phyloP scores from a whole-genome alignment of 2,329 filamentous ascomycete species.

The Diplodia scrobiculata region DNA sequence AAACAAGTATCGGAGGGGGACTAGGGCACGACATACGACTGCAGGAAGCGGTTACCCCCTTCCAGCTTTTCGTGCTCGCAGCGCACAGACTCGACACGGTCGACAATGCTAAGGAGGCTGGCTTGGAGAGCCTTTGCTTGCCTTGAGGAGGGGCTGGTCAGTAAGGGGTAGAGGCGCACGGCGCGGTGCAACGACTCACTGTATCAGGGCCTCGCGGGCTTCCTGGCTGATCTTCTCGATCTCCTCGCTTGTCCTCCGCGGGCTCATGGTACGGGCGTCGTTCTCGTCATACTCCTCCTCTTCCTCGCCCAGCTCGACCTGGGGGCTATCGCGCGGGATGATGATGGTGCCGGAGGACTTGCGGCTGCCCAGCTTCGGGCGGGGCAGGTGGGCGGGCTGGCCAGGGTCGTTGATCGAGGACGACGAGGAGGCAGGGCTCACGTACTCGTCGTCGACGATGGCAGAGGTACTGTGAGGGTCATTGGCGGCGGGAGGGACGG shows the following conservation, averaged over 20 bases:
- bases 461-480: conserved; percentile 27
- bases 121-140: conserved; percentile 88
- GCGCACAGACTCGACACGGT: conserved; percentile 91
- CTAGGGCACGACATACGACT: conserved; percentile 54
- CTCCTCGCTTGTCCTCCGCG: conserved; percentile 84
- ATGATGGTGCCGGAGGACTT: conserved; percentile 83
- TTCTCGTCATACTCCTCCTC: conserved; percentile 79
- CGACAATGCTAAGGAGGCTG: conserved; percentile 83
- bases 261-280: conserved; percentile 93
- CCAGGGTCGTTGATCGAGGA: conserved; percentile 29
- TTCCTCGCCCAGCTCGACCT: conserved; percentile 71
- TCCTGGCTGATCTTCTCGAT: conserved; percentile 84
- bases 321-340: conserved; percentile 73
- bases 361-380: conserved; percentile 70
- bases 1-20: not conserved
- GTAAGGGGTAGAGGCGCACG: not conserved
- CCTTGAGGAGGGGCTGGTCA: conserved; percentile 51
- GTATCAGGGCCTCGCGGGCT: conserved; percentile 66
- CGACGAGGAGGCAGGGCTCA: conserved; percentile 29
- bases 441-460: conserved; percentile 29
- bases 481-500: conserved; percentile 22
- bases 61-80: conserved; percentile 96
- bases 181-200: conserved; percentile 50
- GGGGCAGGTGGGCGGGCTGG: conserved; percentile 35
- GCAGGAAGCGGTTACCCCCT: conserved; percentile 93